These are phyloP conservation scores for Chlorella sp. DNA, from an alignment of 139 green algal genomes.

Conservation along the genomic window DNA sequence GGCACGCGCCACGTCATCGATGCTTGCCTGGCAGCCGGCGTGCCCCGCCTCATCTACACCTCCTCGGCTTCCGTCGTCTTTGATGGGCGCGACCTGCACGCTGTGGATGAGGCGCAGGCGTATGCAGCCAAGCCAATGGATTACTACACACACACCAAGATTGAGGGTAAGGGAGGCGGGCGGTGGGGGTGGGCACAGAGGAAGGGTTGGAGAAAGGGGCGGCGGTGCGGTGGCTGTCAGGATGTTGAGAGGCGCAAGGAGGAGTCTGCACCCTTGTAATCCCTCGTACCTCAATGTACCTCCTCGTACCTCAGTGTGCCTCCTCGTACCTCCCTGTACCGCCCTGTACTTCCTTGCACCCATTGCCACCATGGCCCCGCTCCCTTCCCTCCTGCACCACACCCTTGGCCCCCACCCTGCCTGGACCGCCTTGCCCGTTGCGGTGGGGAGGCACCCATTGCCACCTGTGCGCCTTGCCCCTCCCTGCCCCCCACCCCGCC, in stretches of 20 bases:
- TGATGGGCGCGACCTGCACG: conserved; percentile 75
- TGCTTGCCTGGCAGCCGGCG: conserved; percentile 61
- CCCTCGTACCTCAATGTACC: too few species aligned
- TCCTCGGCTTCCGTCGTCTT: conserved; percentile 80
- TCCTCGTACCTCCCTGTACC: too few species aligned
- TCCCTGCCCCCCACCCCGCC: not conserved
- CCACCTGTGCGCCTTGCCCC: not conserved
- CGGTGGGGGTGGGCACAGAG: too few species aligned
- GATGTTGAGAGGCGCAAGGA: too few species aligned
- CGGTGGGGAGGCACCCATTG: not conserved
- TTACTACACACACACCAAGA: conserved; percentile 91
- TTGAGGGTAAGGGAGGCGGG: conserved; percentile 18
- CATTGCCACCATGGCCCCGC: too few species aligned
- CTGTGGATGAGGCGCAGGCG: conserved; percentile 69
- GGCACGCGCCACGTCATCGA: conserved; percentile 84
- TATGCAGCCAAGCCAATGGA: conserved; percentile 84
- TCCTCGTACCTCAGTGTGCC: too few species aligned
- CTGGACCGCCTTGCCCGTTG: not conserved
- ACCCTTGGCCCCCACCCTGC: not conserved
- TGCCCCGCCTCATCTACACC: conserved; percentile 49
- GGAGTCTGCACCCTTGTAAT: too few species aligned
- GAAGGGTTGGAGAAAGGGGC: too few species aligned
- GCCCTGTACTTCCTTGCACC: too few species aligned
- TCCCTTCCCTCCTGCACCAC: too few species aligned
- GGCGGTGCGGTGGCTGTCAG: too few species aligned